These are phyloP conservation scores for Epichloe glyceriae DNA, from an alignment of 2,329 filamentous ascomycete genomes.

Conservation along the genomic window DNA sequence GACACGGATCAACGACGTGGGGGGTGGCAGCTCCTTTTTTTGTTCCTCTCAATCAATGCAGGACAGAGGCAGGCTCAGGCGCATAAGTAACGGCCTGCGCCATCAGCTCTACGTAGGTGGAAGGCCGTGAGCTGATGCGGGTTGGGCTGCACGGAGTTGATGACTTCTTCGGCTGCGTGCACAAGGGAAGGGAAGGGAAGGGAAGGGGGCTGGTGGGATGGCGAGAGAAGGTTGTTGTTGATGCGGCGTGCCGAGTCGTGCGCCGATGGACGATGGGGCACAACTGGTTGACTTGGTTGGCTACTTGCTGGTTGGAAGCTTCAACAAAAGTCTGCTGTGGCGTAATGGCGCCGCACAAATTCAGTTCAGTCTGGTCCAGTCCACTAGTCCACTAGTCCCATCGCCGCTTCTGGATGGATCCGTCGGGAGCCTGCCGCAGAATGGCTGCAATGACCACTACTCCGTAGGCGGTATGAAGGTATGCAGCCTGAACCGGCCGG, in stretches of 20 bases:
- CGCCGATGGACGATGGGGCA: neutral
- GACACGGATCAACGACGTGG: neutral
- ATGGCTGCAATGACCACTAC: neutral
- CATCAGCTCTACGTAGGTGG: conserved; percentile 4
- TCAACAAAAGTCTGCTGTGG: neutral
- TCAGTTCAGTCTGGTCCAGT: neutral
- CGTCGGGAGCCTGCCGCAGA: neutral
- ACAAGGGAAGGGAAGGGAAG: neutral
- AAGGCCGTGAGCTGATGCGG: neutral
- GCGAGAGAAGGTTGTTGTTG: neutral
- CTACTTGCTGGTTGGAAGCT: too few relatives aligned
- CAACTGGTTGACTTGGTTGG: neutral
- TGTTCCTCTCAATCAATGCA: conserved; percentile 1
- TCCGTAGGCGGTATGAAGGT: too few relatives aligned
- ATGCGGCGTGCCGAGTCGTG: neutral
- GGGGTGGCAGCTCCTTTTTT: neutral
- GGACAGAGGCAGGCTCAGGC: conserved; percentile 6
- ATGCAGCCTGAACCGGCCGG: too few relatives aligned
- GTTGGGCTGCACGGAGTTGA: neutral
- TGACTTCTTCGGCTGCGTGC: neutral
- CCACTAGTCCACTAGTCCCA: neutral
- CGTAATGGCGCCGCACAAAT: neutral
- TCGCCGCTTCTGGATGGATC: neutral
- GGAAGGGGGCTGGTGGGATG: neutral
- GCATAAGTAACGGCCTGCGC: conserved; percentile 4